Evolutionary conservation across 2,329 filamentous ascomycete genomes (phyloP), one percentile per base, ranked within the genome.

Genomic region (Raffaelea arxii): DNA sequence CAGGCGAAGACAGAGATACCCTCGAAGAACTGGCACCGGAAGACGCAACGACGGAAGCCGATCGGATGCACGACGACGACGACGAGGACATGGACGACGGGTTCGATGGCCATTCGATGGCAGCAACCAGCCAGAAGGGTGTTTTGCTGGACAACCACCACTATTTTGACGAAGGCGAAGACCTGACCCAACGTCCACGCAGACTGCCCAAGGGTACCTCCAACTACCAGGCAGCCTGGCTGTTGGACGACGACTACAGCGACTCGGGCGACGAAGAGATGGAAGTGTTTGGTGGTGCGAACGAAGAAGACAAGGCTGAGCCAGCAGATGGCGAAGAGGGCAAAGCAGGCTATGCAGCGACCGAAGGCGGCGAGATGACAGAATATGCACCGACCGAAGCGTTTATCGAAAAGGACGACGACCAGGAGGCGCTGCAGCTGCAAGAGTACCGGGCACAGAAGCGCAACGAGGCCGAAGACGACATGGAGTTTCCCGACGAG

Each of bases 141-240:
- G 92, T 98, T 1, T 69, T 98, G 36, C 73, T 98, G 10, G 92
- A 98, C 55, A 91, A 97, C 54, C 91, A 98, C 62, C 91, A 97
- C 62, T 98, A 98, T 64, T 98, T 97, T 60, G 90, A 90, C 0
- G 91, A 97, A 38, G 88, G 92, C 41, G 84, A 92, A 45, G 70
- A 73, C 6, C 71, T 80, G 45, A 69, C 74, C 18, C 69, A 79
- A 18, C 65, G 73, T 30, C 66, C 69, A 25, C 92, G 83, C 65
- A 79, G 80, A 51, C 66, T 98, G 21, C 92, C 92, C 1, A 86
- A 82, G 64, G 92, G 92, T 52, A 98, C 92, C 3, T 97, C 92
- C 35, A 80, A 83, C 47, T 97, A 96, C 64, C 92, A 98, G 66
- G 78, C 90, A 21, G 90, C 91, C 10, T 98, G 92, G 92, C 96